Conservation (phyloP, 495 filamentous ascomycete genomes). For the Immersiella caudata region DNA sequence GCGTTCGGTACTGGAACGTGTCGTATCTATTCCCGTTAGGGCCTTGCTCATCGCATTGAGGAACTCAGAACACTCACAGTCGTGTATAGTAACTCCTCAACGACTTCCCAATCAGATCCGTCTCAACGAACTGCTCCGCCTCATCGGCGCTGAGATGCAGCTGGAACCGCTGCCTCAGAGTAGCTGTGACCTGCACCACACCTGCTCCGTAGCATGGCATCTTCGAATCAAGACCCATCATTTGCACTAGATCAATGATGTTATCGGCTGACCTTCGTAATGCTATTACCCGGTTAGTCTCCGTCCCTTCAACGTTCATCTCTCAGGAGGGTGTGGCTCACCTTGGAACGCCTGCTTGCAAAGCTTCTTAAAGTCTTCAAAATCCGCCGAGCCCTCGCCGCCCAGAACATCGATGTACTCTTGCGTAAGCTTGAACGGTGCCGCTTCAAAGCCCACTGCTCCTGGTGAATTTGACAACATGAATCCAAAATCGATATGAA, state of each 20-base stretch:
- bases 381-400: conserved; percentile 62
- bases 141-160: conserved; percentile 73
- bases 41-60: conserved; percentile 11
- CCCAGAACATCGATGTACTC: conserved; percentile 78
- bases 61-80: conserved; percentile 51
- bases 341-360: conserved; percentile 78
- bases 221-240: conserved; percentile 75
- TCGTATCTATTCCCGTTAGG: conserved; percentile 61
- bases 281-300: conserved; percentile 52
- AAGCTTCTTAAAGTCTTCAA: conserved; percentile 66
- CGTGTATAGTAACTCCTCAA: conserved; percentile 77
- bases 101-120: conserved; percentile 69
- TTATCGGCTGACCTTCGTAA: conserved; percentile 71
- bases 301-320: no score
- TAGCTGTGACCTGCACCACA: conserved; percentile 60
- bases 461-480: conserved; percentile 81
- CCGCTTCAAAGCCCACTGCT: conserved; percentile 75
- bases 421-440: conserved; percentile 76
- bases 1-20: conserved; percentile 78
- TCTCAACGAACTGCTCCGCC: conserved; percentile 73
- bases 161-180: conserved; percentile 67
- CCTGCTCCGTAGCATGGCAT: conserved; percentile 77
- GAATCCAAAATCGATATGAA: conserved; percentile 83
- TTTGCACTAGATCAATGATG: conserved; percentile 69
- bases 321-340: no score